Percentiles rank a stretch among this genome's conserved stretches.
phyloP scores from a whole-genome alignment of 2,329 filamentous ascomycete species.

The Fusarium temperatum region DNA sequence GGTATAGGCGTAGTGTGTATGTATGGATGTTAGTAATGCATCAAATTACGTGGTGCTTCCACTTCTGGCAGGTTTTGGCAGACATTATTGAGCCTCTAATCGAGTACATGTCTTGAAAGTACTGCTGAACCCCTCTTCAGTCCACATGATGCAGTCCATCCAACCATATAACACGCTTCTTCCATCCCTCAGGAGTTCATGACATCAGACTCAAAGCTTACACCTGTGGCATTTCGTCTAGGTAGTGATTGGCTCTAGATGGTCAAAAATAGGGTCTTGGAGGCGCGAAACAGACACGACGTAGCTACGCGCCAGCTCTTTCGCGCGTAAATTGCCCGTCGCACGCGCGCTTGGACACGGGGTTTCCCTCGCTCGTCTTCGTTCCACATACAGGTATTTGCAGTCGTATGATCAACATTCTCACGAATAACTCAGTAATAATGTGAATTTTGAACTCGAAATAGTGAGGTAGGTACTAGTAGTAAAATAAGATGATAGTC shows the following conservation, averaged over 20 bases:
- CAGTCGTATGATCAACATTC: neutral
- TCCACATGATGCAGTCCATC: slow-evolving; percentile 9
- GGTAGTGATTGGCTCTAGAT: slow-evolving; percentile 32
- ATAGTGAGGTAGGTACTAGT: slow-evolving; percentile 6
- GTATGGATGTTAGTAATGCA: neutral
- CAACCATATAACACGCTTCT: slow-evolving; percentile 37
- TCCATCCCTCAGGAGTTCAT: slow-evolving; percentile 27
- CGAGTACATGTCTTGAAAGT: slow-evolving; percentile 19
- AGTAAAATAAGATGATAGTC: slow-evolving; percentile 25
- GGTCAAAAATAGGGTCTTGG: slow-evolving; percentile 10
- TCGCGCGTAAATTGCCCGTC: slow-evolving; percentile 43
- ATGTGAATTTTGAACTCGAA: neutral
- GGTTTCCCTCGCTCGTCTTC: neutral
- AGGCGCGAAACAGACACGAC: slow-evolving; percentile 37
- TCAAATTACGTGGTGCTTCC: neutral
- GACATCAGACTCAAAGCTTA: slow-evolving; percentile 16
- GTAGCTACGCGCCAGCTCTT: slow-evolving; percentile 23
- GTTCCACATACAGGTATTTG: neutral
- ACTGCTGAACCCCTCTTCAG: slow-evolving; percentile 13
- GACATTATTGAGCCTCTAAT: neutral
- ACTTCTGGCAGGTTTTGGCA: neutral
- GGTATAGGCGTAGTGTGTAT: neutral
- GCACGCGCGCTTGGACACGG: slow-evolving; percentile 30
- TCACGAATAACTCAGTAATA: neutral
- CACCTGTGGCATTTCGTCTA: neutral